These are phyloP conservation scores for Mrakia gelida DNA, from an alignment of 768 basidiomycete genomes.

Conservation along the genomic window DNA sequence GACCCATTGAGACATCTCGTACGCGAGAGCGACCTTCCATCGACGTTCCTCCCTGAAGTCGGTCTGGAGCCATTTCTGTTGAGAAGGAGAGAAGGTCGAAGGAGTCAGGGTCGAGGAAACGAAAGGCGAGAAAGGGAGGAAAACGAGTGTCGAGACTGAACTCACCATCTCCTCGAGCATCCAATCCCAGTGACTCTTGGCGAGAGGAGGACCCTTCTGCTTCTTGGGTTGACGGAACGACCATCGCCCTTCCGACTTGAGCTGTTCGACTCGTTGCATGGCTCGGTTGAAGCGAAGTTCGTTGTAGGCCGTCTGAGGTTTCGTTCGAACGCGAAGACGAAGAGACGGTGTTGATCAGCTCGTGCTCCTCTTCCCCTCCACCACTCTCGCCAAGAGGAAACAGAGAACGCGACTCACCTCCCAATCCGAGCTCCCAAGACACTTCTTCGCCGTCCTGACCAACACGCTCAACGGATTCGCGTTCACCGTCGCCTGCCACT, in stretches of 20 bases:
- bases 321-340: too few species aligned
- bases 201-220: constrained; percentile 62
- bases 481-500: constrained; percentile 65
- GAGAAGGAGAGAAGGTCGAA: background rate
- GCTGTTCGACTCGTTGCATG: constrained; percentile 73
- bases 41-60: constrained; percentile 91
- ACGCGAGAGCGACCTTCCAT: constrained; percentile 85
- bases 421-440: constrained; percentile 76
- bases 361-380: background rate
- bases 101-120: background rate
- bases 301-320: constrained; percentile 52
- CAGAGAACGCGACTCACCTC: too few species aligned
- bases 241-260: constrained; percentile 79
- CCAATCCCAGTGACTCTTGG: constrained; percentile 90
- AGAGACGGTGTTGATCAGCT: background rate
- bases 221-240: constrained; percentile 93
- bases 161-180: constrained; percentile 92
- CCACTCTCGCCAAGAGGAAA: too few species aligned
- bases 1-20: constrained; percentile 72
- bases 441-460: constrained; percentile 67
- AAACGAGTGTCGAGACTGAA: constrained; percentile 18
- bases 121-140: constrained; percentile 14
- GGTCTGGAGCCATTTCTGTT: constrained; percentile 89
- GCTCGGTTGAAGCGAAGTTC: constrained; percentile 75
- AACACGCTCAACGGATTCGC: constrained; percentile 73